phyloP scores from a whole-genome alignment of 75 land plant genomes.

The Ceratopteris richardii region DNA sequence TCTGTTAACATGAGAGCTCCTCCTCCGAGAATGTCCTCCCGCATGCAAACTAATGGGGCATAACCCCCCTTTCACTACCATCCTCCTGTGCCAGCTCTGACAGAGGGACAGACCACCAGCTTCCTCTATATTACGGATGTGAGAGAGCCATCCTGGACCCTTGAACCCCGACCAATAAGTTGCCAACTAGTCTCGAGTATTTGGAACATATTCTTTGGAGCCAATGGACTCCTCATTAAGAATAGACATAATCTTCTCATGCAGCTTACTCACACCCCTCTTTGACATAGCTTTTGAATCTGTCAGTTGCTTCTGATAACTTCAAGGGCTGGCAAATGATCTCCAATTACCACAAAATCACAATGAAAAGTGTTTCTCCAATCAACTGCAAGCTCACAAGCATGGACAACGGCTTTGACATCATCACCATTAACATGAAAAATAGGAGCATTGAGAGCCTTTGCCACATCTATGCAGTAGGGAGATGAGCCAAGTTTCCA shows the following conservation, averaged over 20 bases:
- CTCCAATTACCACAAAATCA: constrained; percentile 89
- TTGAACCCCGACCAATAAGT: constrained; percentile 96
- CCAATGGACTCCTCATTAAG: constrained; percentile 76
- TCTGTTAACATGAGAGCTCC: too few species aligned
- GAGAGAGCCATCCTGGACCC: constrained; percentile 90
- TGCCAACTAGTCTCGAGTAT: constrained; percentile 81
- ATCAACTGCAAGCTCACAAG: too few species aligned
- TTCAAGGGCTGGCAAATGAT: constrained; percentile 74
- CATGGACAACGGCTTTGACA: constrained; percentile 89
- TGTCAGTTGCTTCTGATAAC: constrained; percentile 66
- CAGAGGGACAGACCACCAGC: too few species aligned
- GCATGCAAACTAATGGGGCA: too few species aligned
- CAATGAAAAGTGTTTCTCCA: constrained; percentile 92
- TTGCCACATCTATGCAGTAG: constrained; percentile 97
- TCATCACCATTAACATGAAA: constrained; percentile 98
- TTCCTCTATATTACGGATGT: constrained; percentile 81
- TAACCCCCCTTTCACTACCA: too few species aligned
- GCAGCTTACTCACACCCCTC: constrained; percentile 58
- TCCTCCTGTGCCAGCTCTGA: too few species aligned
- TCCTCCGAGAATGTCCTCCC: too few species aligned
- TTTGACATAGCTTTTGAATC: constrained; percentile 47
- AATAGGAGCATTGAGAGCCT: constrained; percentile 85
- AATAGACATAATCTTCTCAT: constrained; percentile 62
- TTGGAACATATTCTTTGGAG: constrained; percentile 88
- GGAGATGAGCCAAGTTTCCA: constrained; percentile 87